These are phyloP conservation scores for Choiromyces venosus DNA, from an alignment of 495 filamentous ascomycete species.

Conservation along the genomic window DNA sequence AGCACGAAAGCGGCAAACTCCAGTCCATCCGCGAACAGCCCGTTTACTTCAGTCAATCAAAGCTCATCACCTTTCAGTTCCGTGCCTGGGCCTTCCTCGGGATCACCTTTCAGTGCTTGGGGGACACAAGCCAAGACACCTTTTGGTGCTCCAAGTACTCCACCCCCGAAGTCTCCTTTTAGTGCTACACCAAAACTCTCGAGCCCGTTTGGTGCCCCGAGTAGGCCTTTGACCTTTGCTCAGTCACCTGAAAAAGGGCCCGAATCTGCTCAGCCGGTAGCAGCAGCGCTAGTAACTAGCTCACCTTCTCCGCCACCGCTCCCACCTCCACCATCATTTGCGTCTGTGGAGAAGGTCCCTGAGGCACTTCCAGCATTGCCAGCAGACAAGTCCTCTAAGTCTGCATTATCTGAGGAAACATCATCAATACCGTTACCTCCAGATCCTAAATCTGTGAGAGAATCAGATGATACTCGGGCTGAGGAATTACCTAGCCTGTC, in stretches of 20 bases:
- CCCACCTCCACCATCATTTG: background rate
- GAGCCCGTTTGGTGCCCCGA: slow-evolving; percentile 17
- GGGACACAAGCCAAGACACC: background rate
- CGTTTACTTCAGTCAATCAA: slow-evolving; percentile 23
- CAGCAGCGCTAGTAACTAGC: background rate
- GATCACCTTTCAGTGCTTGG: slow-evolving; percentile 14
- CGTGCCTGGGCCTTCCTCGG: background rate
- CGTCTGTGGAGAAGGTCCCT: background rate
- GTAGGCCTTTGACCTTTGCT: background rate
- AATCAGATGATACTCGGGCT: slow-evolving; percentile 24
- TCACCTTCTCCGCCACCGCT: background rate
- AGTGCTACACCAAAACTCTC: slow-evolving; percentile 8
- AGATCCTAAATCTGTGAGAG: slow-evolving; percentile 2
- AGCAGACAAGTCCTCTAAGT: background rate
- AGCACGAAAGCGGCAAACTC: slow-evolving; percentile 9
- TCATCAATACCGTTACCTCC: slow-evolving; percentile 1
- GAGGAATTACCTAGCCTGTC: slow-evolving; percentile 35
- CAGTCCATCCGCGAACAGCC: background rate
- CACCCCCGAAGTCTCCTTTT: slow-evolving; percentile 11
- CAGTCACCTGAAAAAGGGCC: background rate
- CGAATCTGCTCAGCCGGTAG: background rate
- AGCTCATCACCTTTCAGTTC: slow-evolving; percentile 19
- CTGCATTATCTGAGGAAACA: background rate
- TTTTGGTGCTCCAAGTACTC: slow-evolving; percentile 7
- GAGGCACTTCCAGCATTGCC: slow-evolving; percentile 1